Evolutionary conservation across 257 asterid genomes (phyloP), one percentile per base, ranked within the genome.

Genomic region (Lycium ferocissimum): DNA sequence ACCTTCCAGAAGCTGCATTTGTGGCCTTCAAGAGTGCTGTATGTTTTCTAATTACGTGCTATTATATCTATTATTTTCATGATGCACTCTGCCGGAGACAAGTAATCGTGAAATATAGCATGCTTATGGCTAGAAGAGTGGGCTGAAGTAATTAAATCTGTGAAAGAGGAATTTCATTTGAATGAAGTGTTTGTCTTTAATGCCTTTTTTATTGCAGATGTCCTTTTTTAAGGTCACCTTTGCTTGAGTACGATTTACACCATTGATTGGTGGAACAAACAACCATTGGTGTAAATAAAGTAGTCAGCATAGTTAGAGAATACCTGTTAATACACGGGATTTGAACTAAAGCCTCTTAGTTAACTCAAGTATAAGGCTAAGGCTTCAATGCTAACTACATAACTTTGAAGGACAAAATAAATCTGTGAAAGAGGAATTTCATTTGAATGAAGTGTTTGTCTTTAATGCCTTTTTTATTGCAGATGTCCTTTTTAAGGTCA

Each of bases 1-100:
- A 94, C 89, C 91, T 94, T 83, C 99, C 99, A 4, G 95, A 94
- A 90, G 89, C 81, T 71, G 98, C 98, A 87, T 95, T 95, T 87
- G 65, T n/a, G 78, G 91, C 95, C 83, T 92, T 95, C 75, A 95
- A 93, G 86, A 90, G 89, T 87, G 95, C 99, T 37, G 99, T 95
- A 85, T 87, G 82, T 82, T 63, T 62, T 63, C 70, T 63, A 9
- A 63, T 63, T 63, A 22, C 35, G 13, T 38, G 13, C 70, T 63
- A 63, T 22, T 26, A 63, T 20, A 63, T 63, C 35, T 63, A 22
- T 63, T 38, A 63, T 63, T 63, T 20, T 62, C 11, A 11, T 63
- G 26, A 3, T 63, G 70, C 70, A 9, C 38, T 63, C 70, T 20
- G 70, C 70, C 70, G 9, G 70, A 22, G 70, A 22, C 70, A 63